Conservation (phyloP, 805 yeast genomes). For the Wickerhamia fluorescens region DNA sequence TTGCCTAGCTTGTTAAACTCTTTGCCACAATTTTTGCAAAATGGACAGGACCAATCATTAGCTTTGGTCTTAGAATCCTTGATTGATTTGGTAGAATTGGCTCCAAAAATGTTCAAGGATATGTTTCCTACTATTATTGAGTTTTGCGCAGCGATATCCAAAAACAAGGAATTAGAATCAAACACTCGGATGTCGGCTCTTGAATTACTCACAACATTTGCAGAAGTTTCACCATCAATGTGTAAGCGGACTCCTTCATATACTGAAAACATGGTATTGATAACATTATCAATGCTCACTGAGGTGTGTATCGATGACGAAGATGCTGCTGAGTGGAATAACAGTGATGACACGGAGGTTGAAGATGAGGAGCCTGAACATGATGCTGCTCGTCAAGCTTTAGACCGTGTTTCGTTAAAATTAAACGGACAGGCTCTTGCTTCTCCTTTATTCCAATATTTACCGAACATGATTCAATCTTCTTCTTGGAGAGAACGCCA, state of each 20-base stretch:
- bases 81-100: slow-evolving; percentile 85
- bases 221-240: slow-evolving; percentile 93
- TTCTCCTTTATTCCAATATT: slow-evolving; percentile 75
- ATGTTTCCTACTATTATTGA: slow-evolving; percentile 86
- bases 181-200: slow-evolving; percentile 77
- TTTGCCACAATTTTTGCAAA: slow-evolving; percentile 73
- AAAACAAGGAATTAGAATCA: slow-evolving; percentile 73
- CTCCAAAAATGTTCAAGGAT: slow-evolving; percentile 89
- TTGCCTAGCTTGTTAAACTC: slow-evolving; percentile 82
- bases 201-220: slow-evolving; percentile 82
- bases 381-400: slow-evolving; percentile 89
- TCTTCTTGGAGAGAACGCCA: slow-evolving; percentile 89
- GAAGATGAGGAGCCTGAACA: slow-evolving; percentile 76
- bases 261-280: slow-evolving; percentile 62
- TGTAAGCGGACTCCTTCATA: slow-evolving; percentile 74
- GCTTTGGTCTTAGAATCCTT: slow-evolving; percentile 84
- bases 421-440: slow-evolving; percentile 81
- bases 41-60: slow-evolving; percentile 73
- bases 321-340: slow-evolving; percentile 83
- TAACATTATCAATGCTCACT: slow-evolving; percentile 78
- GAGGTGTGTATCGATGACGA: slow-evolving; percentile 88
- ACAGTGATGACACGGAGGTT: slow-evolving; percentile 60
- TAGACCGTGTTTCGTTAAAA: slow-evolving; percentile 82
- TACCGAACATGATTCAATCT: slow-evolving; percentile 77
- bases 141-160: slow-evolving; percentile 78